Base-by-base conservation (phyloP, 2,329 filamentous ascomycete genomes). In the Fusarium humuli region DNA sequence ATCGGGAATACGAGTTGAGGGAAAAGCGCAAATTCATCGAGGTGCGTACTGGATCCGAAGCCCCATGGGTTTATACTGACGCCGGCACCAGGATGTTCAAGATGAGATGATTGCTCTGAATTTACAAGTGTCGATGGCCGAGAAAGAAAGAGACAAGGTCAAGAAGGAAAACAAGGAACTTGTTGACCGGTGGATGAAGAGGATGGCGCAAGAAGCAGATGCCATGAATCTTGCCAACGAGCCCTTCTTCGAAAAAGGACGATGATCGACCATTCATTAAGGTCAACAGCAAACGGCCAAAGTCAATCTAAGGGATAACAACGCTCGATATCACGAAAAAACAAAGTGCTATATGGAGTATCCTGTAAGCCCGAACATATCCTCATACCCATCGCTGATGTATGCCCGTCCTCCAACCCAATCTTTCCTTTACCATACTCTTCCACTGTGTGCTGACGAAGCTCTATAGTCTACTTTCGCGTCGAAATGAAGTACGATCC, bases 91-190 rank as follows among this genome's bases (percentile, higher is more conserved):
- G 87, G 88, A 95, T 75, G 91, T 97, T 56, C 95, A 98, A 81
- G 94, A 98, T 80, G 96, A 99, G 80, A 91, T 97, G 80, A 90
- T 97, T 53, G 91, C 93, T 2, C 82, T 98, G 48, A 94, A 94
- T 72, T 84, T 98, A 71, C 92, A 98, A 80, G 85, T 98, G 45
- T 94, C 96, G 73, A 88, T 98, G 84, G 90, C 91, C 5, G 94
- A 97, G 78, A 88, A 94, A 78, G 89, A 90, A 76, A 85, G 87
- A 29, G 89, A 91, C 77, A 90, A 89, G 79, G 83, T 97, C 68
- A 88, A 90, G 77, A 86, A 85, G 63, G 96, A 98, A 79, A 98
- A 98, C 77, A 90, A 93, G 77, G 92, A 97, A 72, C 85, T 99
- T 58, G 90, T 98, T 56, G 91, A 94, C 78, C 87, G 96, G 57